Base-by-base conservation (phyloP, 805 yeast genomes). In the Candida michaelii region DNA sequence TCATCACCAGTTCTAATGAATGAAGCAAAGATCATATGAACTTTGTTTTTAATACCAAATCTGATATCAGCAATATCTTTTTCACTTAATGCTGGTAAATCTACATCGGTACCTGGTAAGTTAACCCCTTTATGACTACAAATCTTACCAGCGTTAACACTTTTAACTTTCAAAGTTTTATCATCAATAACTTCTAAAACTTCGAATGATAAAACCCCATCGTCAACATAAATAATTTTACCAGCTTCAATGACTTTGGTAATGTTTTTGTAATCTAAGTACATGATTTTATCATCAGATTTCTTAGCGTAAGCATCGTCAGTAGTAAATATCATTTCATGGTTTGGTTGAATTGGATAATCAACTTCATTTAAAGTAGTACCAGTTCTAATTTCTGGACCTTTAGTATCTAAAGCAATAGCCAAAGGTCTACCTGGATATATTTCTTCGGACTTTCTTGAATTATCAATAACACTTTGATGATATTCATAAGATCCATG, bases 361-460 rank as follows among this genome's bases (percentile, higher is more conserved):
- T 93, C 99, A 48, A 71, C 69, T 46, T 80, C 86, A 60, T 78
- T 87, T 51, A 71, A 66, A 58, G 99, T 93, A 69, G 89, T 82
- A 71, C 99, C 99, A 46, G 99, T 91, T 82, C 99, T 88, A 76
- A 93, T 93, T 76, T 93, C 99, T 51, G 99, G 99, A 58, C 99
- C 99, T 81, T 93, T 93, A 69, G 98, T 93, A 71, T 93, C 99
- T 59, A 93, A 82, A 53, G 99, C 99, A 71, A 93, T 90, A 49
- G 97, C 98, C 61, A 93, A 79, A 43, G 98, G 99, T 76, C 98
- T 88, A 63, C 98, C 97, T 54, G 86, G 81, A 71, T 84, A 89
- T 44, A 85, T 67, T 69, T 82, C 83, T 73, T 87, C 97, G 52
- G 97, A 89, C 71, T 89, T 83, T 74, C 95, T 85, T 58, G 97